Percentiles rank a stretch among this genome's conserved stretches.
phyloP scores from a whole-genome alignment of 1,284 basidiomycete genomes.

The Rhodotorula sp. region DNA sequence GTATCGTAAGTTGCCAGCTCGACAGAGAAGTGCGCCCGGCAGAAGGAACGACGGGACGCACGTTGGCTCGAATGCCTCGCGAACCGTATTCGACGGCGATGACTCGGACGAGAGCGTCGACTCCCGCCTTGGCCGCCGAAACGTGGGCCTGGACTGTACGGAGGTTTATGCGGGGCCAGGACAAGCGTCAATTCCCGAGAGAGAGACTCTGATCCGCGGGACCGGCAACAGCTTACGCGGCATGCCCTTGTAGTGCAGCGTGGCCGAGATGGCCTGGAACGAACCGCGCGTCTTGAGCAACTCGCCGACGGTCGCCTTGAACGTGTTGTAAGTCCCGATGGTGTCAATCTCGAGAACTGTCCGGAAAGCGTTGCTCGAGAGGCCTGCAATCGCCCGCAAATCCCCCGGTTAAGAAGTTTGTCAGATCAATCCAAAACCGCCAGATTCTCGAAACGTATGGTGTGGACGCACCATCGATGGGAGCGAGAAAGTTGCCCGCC shows the following conservation, averaged over 20 bases:
- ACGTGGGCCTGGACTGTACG: constrained; percentile 73
- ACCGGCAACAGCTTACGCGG: constrained; percentile 53
- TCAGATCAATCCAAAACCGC: no score
- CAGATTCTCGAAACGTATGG: no score
- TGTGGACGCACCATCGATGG: constrained; percentile 42
- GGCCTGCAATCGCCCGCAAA: constrained; percentile 27
- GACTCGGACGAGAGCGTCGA: constrained; percentile 79
- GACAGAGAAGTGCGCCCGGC: neutral
- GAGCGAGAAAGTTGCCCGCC: constrained; percentile 49
- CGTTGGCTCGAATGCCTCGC: constrained; percentile 87
- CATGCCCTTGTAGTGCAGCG: constrained; percentile 81
- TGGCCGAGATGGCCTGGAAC: constrained; percentile 84
- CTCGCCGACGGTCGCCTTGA: constrained; percentile 81
- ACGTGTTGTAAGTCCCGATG: constrained; percentile 83
- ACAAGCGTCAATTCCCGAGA: no score
- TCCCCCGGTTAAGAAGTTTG: no score
- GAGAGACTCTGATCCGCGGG: no score
- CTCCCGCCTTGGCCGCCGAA: constrained; percentile 89
- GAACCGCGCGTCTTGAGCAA: constrained; percentile 70
- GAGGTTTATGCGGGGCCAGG: no score
- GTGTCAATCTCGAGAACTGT: constrained; percentile 91
- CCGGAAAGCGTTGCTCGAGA: constrained; percentile 76
- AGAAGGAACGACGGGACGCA: constrained; percentile 46
- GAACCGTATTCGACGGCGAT: constrained; percentile 92
- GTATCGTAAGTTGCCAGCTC: neutral